Evolutionary conservation across 805 yeast species (phyloP).

Genomic region (Jamesozyma gamospora): DNA sequence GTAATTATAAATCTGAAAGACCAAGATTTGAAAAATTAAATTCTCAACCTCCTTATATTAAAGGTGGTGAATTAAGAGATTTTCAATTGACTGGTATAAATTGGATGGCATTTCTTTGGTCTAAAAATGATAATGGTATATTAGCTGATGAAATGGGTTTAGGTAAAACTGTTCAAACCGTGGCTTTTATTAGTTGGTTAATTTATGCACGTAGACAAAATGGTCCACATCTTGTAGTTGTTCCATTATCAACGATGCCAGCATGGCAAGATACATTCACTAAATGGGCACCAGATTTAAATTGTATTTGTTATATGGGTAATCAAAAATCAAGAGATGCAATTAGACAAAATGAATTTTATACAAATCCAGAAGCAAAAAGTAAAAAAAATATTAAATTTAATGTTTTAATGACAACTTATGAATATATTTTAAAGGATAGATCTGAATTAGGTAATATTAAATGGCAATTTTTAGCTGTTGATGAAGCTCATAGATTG

Average conservation of each 20-base stretch:
- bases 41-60: constrained; percentile 80
- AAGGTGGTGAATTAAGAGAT: constrained; percentile 87
- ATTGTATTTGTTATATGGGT: constrained; percentile 88
- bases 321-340: constrained; percentile 76
- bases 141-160: constrained; percentile 98
- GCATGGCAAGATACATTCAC: constrained; percentile 99
- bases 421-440: constrained; percentile 92
- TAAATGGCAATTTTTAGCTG: constrained; percentile 94
- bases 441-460: constrained; percentile 67
- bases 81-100: constrained; percentile 96
- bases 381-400: constrained; percentile 63
- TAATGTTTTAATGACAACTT: constrained; percentile 86
- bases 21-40: constrained; percentile 84
- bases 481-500: constrained; percentile 95
- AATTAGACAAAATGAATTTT: constrained; percentile 80
- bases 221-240: constrained; percentile 95
- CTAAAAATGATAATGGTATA: constrained; percentile 93
- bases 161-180: constrained; percentile 96
- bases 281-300: constrained; percentile 93
- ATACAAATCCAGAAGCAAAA: constrained; percentile 40
- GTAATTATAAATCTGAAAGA: constrained; percentile 62
- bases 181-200: constrained; percentile 88
- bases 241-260: constrained; percentile 90
- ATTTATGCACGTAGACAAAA: constrained; percentile 91
- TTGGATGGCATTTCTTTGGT: constrained; percentile 99